Percentiles rank a stretch among this genome's conserved stretches.
Conservation (phyloP, 83 land plant species). For the Isoetes engelmannii region DNA sequence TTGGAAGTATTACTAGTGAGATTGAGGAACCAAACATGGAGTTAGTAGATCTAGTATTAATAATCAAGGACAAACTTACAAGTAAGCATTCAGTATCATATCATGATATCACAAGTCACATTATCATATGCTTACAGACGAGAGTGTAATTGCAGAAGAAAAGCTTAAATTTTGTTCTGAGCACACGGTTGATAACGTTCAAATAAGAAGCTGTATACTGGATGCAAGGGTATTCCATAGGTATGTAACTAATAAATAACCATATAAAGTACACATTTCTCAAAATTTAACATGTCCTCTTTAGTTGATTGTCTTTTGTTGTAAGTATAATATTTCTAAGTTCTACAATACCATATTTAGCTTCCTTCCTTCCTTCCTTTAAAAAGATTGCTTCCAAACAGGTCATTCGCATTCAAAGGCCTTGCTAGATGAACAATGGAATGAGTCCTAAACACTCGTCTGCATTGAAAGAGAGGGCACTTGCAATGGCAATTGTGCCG, state of each 20-base stretch:
- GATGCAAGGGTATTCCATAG: constrained; percentile 8
- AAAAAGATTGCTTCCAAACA: background rate
- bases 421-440: background rate
- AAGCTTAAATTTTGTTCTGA: constrained; percentile 10
- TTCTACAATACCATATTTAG: too few species aligned
- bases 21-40: constrained; percentile 12
- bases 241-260: background rate
- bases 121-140: background rate
- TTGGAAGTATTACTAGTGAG: constrained; percentile 6
- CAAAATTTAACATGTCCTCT: background rate
- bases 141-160: constrained; percentile 7
- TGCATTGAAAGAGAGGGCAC: background rate
- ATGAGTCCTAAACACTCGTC: too few species aligned
- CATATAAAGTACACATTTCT: background rate
- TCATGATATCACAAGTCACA: background rate
- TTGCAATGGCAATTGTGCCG: constrained; percentile 14
- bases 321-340: background rate
- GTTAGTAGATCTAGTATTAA: constrained; percentile 6
- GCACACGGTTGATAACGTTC: constrained; percentile 4
- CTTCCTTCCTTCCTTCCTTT: too few species aligned
- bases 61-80: constrained; percentile 16
- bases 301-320: background rate
- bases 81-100: constrained; percentile 8
- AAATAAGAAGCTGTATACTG: constrained; percentile 12
- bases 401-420: background rate